Base-by-base conservation (phyloP, 768 basidiomycete species). In the Filobasidium floriforme region DNA sequence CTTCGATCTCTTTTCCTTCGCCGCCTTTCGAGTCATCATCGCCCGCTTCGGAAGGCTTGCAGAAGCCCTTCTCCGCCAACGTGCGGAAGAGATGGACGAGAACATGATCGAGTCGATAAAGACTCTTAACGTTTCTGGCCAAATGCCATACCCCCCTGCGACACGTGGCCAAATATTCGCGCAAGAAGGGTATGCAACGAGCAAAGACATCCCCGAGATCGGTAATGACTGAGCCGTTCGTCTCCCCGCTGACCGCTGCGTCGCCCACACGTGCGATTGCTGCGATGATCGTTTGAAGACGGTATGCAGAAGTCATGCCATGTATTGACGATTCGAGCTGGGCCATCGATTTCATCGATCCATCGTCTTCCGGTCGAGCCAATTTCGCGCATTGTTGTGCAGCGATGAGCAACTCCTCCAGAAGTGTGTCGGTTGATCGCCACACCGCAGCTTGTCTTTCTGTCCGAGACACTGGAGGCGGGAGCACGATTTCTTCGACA, bases 31-130 rank as follows among this genome's bases (percentile, higher is more conserved):
- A 37, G n/a, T 68, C 59, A 9, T 65, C 59, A 29, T 75, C 69
- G 15, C 67, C 72, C 15, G 74, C 76, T 26, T 97, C 92, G 5
- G 85, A 84, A 0, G 96, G 93, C 72, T 88, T 86, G 79, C 96
- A 99, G 80, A 97, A 98, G 3, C 96, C 96, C 76, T 94, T 85
- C 51, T 84, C 85, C 4, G 88, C 85, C 7, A 98, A 79, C 12
- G 86, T 86, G 49, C 84, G 83, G 71, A 92, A 81, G 32, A 90
- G 81, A 22, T 87, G 86, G 73, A 85, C 87, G 40, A 93, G 78
- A 49, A 94, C 82, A 74, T 86, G 88, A 70, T 85, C 82, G 66
- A 98, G 81, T 79, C 97, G 98, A 83, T 93, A 88, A 19, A 90
- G 77, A 14, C 89, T 80, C 73, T 87, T 85, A 19, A 85, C 85